Evolutionary conservation across 2,329 filamentous ascomycete genomes (phyloP), one percentile per base, ranked within the genome.

Genomic region (Decorospora gaudefroyi): DNA sequence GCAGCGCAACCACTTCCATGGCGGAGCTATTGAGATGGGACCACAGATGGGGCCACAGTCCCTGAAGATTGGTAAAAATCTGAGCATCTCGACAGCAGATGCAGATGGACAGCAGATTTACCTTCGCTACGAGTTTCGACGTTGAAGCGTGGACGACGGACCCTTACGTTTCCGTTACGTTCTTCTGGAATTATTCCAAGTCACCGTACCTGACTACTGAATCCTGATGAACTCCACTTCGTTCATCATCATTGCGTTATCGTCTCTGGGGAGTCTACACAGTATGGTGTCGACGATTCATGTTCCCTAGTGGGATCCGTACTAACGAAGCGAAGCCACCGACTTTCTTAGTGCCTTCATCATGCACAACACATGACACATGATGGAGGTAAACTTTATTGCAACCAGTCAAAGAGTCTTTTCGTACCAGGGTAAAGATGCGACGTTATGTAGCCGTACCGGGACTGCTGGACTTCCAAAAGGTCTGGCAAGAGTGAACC

Each of bases 361-460:
- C 27, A 57, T 55, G 51, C 56, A 53, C 49, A 49, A 56, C 51
- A 53, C 58, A 58, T 51, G 52, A 52, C 55, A 46, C 46, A 37
- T 31, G 33, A 33, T 39, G 36, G 30, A 51, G 15, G 44, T 19
- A 48, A 54, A 57, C 49, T 40, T 42, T 48, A 49, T 39, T 53
- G 42, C 43, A 45, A 17, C 39, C 32, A 40, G 42, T 36, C n/a
- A 23, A 35, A 48, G 33, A 41, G 36, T 16, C 34, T 34, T 41
- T 21, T 32, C 35, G 44, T 45, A 15, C 26, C 31, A 36, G 27
- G 32, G 34, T n/a, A 22, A 18, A 23, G 27, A 36, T 46, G 36
- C 26, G 22, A 36, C 46, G 25, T 47, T 52, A 38, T 42, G 34
- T 28, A 23, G 37, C 35, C 35, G 19, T 25, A 17, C 23, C 39